Evolutionary conservation across 2,329 filamentous ascomycete species (phyloP).

Genomic region (Cordyceps cateniannulata): DNA sequence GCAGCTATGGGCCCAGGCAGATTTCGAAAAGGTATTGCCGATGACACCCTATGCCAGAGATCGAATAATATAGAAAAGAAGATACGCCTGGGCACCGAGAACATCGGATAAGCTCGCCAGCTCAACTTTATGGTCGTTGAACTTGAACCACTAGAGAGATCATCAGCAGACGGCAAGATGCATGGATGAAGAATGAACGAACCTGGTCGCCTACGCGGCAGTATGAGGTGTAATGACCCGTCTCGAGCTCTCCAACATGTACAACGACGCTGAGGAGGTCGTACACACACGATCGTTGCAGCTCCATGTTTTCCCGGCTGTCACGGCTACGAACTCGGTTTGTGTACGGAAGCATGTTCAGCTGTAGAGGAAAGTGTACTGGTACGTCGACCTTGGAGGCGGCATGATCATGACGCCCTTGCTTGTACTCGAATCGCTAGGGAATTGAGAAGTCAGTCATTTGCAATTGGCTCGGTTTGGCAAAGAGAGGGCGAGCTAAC

Average conservation of each 20-base stretch:
- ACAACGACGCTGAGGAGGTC: slow-evolving; percentile 86
- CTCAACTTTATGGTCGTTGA: slow-evolving; percentile 92
- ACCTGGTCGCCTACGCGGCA: slow-evolving; percentile 69
- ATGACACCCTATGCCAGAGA: slow-evolving; percentile 40
- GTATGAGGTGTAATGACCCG: slow-evolving; percentile 89
- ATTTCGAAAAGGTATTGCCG: not conserved
- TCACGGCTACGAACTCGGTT: slow-evolving; percentile 53
- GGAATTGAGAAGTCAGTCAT: not conserved
- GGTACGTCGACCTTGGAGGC: slow-evolving; percentile 84
- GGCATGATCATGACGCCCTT: slow-evolving; percentile 55
- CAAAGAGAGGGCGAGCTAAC: slow-evolving; percentile 35
- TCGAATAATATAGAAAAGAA: slow-evolving; percentile 78
- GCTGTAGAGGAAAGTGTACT: slow-evolving; percentile 75
- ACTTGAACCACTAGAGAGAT: slow-evolving; percentile 72
- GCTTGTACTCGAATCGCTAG: slow-evolving; percentile 67
- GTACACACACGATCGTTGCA: slow-evolving; percentile 66
- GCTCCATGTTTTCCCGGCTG: slow-evolving; percentile 46
- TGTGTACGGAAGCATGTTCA: slow-evolving; percentile 90
- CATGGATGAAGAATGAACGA: slow-evolving; percentile 8
- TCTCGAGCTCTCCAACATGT: slow-evolving; percentile 88
- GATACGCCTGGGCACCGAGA: slow-evolving; percentile 76
- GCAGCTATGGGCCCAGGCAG: not conserved
- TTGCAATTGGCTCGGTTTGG: not conserved
- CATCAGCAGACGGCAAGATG: slow-evolving; percentile 10
- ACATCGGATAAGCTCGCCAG: slow-evolving; percentile 79